These are phyloP conservation scores for Heterococcus sp. DNA, from an alignment of 108 stramenopile genomes.

Conservation along the genomic window DNA sequence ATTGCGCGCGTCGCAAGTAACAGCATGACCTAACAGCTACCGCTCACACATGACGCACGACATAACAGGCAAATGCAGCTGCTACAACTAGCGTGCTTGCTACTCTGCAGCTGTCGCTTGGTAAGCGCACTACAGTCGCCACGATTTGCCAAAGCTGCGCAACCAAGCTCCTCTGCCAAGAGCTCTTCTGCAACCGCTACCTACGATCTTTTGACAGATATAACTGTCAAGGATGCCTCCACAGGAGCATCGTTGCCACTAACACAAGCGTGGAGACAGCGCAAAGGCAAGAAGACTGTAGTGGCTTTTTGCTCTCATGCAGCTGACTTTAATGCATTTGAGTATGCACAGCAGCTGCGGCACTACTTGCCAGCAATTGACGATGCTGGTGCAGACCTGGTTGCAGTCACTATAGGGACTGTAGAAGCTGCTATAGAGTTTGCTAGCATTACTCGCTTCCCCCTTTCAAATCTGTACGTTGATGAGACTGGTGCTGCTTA, in stretches of 20 bases:
- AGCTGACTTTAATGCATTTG: constrained; percentile 47
- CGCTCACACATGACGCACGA: too few species aligned
- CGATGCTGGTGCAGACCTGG: constrained; percentile 27
- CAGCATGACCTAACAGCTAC: too few species aligned
- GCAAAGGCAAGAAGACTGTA: constrained; percentile 37
- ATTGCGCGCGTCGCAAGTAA: too few species aligned
- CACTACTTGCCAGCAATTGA: constrained; percentile 45
- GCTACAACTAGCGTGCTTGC: too few species aligned
- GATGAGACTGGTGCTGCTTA: constrained; percentile 38
- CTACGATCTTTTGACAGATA: constrained; percentile 3
- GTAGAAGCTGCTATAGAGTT: constrained; percentile 38
- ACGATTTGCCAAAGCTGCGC: too few species aligned
- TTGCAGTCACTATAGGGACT: constrained; percentile 39
- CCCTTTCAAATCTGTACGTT: constrained; percentile 25
- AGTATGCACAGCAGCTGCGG: constrained; percentile 49
- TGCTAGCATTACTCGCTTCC: constrained; percentile 33
- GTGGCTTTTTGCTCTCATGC: constrained; percentile 46
- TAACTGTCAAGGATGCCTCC: constrained; percentile 16
- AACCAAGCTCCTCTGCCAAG: too few species aligned
- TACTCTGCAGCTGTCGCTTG: too few species aligned
- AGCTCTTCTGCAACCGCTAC: too few species aligned
- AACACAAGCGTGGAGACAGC: constrained; percentile 13
- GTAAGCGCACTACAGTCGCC: too few species aligned
- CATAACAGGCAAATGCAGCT: too few species aligned
- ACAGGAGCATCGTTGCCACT: constrained; percentile 15